These are phyloP conservation scores for Tetrahymena borealis DNA, from an alignment of 73 alveolate species.

Conservation along the genomic window DNA sequence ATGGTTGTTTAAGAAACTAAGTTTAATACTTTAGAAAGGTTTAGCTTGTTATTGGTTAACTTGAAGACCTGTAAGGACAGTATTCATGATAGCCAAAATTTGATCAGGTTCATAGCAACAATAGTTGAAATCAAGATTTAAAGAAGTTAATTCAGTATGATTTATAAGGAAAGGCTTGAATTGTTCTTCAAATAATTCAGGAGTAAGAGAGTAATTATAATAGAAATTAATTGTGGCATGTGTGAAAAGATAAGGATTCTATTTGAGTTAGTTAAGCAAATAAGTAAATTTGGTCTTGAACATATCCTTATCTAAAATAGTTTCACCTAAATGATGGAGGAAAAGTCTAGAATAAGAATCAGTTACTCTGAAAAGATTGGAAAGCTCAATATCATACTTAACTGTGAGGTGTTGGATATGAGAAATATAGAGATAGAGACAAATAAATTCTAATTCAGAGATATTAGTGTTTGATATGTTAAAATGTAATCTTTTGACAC, in stretches of 20 bases:
- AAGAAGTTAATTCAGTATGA: background rate
- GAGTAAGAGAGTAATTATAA: background rate
- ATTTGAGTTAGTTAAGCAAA: background rate
- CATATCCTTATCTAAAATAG: background rate
- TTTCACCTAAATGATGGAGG: background rate
- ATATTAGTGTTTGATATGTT: background rate
- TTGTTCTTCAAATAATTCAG: background rate
- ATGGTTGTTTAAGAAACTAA: background rate
- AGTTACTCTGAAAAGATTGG: background rate
- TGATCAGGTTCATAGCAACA: background rate
- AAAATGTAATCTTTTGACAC: background rate
- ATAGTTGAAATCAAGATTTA: background rate
- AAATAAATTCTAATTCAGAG: background rate
- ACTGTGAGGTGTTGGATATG: background rate
- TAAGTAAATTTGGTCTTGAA: background rate
- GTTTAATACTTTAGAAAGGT: background rate
- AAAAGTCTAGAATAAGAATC: background rate
- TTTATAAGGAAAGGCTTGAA: background rate
- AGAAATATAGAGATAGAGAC: background rate
- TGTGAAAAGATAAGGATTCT: background rate
- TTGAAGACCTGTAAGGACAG: background rate
- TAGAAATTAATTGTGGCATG: background rate
- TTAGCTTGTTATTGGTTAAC: background rate
- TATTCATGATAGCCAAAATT: background rate
- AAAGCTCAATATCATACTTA: background rate